A percentile compares a stretch with the other conserved stretches of the same genome.
phyloP scores from a whole-genome alignment of 495 filamentous ascomycete species.

The Cladorrhinum samala region DNA sequence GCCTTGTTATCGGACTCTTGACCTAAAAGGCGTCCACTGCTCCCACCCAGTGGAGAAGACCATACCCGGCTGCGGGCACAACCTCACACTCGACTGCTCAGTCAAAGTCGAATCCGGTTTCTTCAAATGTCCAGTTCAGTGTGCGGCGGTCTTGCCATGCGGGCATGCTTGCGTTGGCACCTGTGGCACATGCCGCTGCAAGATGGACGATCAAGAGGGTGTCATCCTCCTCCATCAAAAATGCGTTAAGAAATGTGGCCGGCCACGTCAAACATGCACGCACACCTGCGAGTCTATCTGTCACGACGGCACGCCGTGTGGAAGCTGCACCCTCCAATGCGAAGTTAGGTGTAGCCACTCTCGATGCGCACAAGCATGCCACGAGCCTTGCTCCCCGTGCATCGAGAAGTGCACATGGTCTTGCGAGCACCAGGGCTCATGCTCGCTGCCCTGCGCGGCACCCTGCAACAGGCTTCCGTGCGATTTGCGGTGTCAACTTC shows the following conservation, averaged over 20 bases:
- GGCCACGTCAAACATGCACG: slow-evolving; percentile 49
- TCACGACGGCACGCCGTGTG: slow-evolving; percentile 39
- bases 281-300: slow-evolving; percentile 40
- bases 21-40: slow-evolving; percentile 24
- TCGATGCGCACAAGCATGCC: slow-evolving; percentile 49
- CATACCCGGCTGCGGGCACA: slow-evolving; percentile 52
- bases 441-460: slow-evolving; percentile 64
- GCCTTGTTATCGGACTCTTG: slow-evolving; percentile 41
- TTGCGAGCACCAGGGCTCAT: slow-evolving; percentile 47
- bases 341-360: slow-evolving; percentile 52
- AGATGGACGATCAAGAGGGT: slow-evolving; percentile 15
- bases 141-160: slow-evolving; percentile 45
- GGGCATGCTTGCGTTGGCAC: slow-evolving; percentile 53
- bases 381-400: slow-evolving; percentile 62
- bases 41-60: slow-evolving; percentile 30
- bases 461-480: slow-evolving; percentile 68
- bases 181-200: slow-evolving; percentile 50
- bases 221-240: slow-evolving; percentile 35
- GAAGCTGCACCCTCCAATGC: slow-evolving; percentile 49
- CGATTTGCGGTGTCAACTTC: slow-evolving; percentile 54
- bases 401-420: slow-evolving; percentile 48
- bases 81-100: slow-evolving; percentile 44
- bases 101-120: slow-evolving; percentile 28
- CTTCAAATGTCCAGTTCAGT: slow-evolving; percentile 45
- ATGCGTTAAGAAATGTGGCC: slow-evolving; percentile 49